A percentile compares a stretch with the other conserved stretches of the same genome.
phyloP scores from a whole-genome alignment of 148 eudicot species.

The Persicaria maculosa region DNA sequence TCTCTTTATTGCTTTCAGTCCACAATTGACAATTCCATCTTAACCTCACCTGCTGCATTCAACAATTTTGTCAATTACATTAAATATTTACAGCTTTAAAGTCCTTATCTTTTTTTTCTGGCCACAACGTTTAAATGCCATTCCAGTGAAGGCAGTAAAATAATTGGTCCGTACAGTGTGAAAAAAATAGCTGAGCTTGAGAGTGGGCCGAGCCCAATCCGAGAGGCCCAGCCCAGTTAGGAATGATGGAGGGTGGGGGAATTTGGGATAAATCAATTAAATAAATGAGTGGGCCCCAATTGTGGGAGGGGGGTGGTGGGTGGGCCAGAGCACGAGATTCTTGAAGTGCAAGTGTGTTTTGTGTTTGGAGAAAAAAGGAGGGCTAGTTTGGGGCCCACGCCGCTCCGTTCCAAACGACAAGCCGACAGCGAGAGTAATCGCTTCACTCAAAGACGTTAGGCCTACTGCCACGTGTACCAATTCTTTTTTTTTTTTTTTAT shows the following conservation, averaged over 20 bases:
- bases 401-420: slow-evolving; percentile 10
- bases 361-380: neutral
- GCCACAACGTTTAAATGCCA: neutral
- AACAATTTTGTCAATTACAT: neutral
- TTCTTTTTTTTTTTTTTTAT: too few relatives aligned
- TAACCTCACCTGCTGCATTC: neutral
- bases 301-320: neutral
- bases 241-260: neutral
- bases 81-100: neutral
- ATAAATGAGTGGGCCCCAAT: too few relatives aligned
- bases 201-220: neutral
- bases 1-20: neutral
- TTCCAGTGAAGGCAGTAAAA: neutral
- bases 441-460: neutral
- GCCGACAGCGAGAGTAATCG: neutral
- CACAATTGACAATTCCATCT: slow-evolving; percentile 8
- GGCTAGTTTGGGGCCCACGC: neutral
- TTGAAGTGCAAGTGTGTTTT: neutral
- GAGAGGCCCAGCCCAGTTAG: neutral
- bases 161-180: neutral
- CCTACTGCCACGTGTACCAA: neutral
- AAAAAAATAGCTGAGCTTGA: neutral
- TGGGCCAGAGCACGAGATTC: neutral
- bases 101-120: neutral
- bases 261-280: neutral